Base-by-base conservation (phyloP, 352 stramenopile species). In the Elongisporangium undulatum region DNA sequence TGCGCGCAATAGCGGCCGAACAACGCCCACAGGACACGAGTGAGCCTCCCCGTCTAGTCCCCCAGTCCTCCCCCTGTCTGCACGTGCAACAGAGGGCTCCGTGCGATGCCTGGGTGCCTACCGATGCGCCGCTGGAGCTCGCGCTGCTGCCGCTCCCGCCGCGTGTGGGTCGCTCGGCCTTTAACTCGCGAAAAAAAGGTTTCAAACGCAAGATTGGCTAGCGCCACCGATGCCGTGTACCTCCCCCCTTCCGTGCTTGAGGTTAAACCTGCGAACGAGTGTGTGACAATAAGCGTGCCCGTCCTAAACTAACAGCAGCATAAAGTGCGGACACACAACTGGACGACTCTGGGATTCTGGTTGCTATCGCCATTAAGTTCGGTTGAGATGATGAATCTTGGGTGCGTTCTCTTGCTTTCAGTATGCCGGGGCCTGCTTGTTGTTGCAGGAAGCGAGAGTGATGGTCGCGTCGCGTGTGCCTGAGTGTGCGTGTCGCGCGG, bases 151-250 rank as follows among this genome's bases (percentile, higher is more conserved):
- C 17, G n/a, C 54, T 41, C 3, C 10, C 16, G 16, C 53, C 13
- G 22, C 41, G 24, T 52, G 49, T 23, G 34, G 34, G 24, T 34
- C 24, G 53, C 15, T 16, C 53, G n/a, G 26, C 16, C 20, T 26
- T 22, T 22, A 26, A 56, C 51, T 39, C 13, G 34, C 52, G 19
- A 23, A 26, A 39, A 55, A 58, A 58, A 58, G 53, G 53, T 58
- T 51, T 49, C 53, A 58, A 58, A 55, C 23, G 26, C 53, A 58
- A 50, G 29, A 58, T 51, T 58, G 29, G 34, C 24, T 58, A 29
- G 16, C 48, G 53, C 53, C 53, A 58, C 53, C 4, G 6, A 6
- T 7, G 2, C 12, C 20, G 15, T 39, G n/a, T 24, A 22, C 23
- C 16, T 19, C 9, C 38, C 48, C 29, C n/a, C 20, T 39, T 26